Evolutionary conservation across 306 rosid species (phyloP).

Genomic region (Cucumis hystrix): DNA sequence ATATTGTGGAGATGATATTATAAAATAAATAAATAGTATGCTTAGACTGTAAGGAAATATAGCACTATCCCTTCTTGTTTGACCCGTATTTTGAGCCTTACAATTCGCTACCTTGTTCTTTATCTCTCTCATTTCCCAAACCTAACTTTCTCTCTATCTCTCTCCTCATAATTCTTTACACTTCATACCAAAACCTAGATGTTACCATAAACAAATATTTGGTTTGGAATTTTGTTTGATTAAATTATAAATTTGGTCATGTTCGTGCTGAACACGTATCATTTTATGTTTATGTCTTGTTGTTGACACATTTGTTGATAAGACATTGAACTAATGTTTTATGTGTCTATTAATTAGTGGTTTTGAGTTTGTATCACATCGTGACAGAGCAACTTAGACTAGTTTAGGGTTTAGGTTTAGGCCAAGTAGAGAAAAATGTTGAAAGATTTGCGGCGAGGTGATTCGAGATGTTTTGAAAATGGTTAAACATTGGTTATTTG

Average conservation of each 20-base stretch:
- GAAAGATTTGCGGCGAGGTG: too few relatives aligned
- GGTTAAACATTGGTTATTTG: too few relatives aligned
- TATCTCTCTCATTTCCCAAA: not conserved
- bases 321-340: not conserved
- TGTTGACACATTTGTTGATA: not conserved
- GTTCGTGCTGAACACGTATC: not conserved
- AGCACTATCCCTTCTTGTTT: slow-evolving; percentile 6
- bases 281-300: not conserved
- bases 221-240: not conserved
- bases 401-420: too few relatives aligned
- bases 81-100: slow-evolving; percentile 2
- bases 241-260: not conserved
- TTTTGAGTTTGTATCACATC: not conserved
- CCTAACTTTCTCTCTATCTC: not conserved
- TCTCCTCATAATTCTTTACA: not conserved
- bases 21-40: not conserved
- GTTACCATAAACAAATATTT: not conserved
- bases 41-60: slow-evolving; percentile 4
- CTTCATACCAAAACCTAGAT: not conserved
- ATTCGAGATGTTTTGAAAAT: too few relatives aligned
- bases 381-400: not conserved
- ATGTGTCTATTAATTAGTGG: not conserved
- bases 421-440: too few relatives aligned
- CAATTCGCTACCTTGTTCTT: not conserved
- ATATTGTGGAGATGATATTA: not conserved